Base-by-base conservation (phyloP, 495 filamentous ascomycete species). In the Zalerion maritima region DNA sequence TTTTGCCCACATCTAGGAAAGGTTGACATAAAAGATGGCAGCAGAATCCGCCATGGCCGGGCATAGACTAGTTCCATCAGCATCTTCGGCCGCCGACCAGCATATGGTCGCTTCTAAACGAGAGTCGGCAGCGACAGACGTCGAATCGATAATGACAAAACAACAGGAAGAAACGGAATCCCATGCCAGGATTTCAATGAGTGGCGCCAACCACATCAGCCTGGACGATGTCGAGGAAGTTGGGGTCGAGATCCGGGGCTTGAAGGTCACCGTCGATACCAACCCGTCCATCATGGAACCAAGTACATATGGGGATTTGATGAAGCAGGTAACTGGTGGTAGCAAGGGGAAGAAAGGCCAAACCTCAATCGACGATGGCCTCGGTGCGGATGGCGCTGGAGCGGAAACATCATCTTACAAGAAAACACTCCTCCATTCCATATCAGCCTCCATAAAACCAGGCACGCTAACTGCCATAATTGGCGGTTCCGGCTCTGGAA, bases 381-480 rank as follows among this genome's bases (percentile, higher is more conserved):
- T 21, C 29, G 3, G 38, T 29, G 18, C 55, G 56, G 24, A 41
- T 25, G 24, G 16, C n/a, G 24, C 16, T 26, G 12, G n/a, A 11
- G 24, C 16, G n/a, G 12, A 14, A 11, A 11, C 13, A 11, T 14
- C 16, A 5, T 13, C 13, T 11, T 11, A 13, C n/a, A 26, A 11
- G n/a, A 54, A 49, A 33, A 34, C 39, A 7, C 47, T 51, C 10
- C 37, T 54, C 6, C 38, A 38, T 18, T 47, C 42, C 0, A 37
- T 51, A 5, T 26, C 39, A 32, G 48, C 45, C 6, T 40, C 37
- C 5, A 23, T 51, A 8, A 31, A 41, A 10, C 40, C 50, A 6
- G 75, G 78, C 8, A 75, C 69, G 18, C 45, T 84, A 13, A 79
- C 73, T 3, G 76, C 75, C 1, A 81, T 84, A 29, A 70, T 82